These are phyloP conservation scores for Russula emetica DNA, from an alignment of 768 basidiomycete genomes.

Conservation along the genomic window DNA sequence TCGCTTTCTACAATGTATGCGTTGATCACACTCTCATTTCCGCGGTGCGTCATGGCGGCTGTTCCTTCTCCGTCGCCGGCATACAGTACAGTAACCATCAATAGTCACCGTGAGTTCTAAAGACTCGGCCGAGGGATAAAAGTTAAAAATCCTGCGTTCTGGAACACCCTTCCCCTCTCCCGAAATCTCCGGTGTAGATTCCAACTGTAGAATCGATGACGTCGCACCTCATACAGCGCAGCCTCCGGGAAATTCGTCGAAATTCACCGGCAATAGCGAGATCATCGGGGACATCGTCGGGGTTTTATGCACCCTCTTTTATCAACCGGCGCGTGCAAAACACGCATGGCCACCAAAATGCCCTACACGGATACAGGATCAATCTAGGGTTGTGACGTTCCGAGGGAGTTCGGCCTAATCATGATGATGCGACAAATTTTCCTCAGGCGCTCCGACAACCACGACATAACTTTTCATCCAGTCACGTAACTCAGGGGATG, in stretches of 20 bases:
- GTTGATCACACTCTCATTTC: background rate
- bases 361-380: background rate
- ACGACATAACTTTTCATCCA: background rate
- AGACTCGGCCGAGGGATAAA: background rate
- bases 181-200: background rate
- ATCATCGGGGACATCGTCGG: background rate
- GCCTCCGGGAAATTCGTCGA: background rate
- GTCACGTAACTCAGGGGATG: background rate
- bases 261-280: background rate
- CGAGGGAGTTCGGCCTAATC: background rate
- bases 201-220: background rate
- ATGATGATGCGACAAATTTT: background rate
- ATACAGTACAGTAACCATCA: background rate
- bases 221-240: background rate
- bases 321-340: background rate
- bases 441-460: background rate
- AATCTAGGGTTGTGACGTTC: background rate
- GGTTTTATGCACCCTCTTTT: background rate
- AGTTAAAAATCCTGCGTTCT: background rate
- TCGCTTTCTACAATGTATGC: background rate
- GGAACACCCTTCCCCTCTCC: background rate
- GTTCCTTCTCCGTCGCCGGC: background rate
- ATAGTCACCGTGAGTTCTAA: background rate
- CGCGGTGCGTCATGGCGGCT: background rate
- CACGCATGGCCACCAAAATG: background rate